Evolutionary conservation across 164 flowering plant genomes (phyloP), one percentile per base, ranked within the genome.

Genomic region (Kalanchoe fedtschenkoi): DNA sequence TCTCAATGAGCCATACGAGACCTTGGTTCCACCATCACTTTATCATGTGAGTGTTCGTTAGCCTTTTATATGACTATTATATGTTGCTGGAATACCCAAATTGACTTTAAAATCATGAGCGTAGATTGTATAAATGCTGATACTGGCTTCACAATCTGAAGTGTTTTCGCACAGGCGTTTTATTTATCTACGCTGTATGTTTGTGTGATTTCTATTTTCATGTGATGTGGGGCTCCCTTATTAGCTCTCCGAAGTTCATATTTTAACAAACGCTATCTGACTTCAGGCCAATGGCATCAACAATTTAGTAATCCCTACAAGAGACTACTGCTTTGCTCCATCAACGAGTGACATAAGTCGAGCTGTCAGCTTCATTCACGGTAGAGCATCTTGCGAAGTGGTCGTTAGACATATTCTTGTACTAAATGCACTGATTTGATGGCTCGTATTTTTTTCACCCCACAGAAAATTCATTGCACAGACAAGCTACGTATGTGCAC

Each of bases 301-400:
- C 21, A 96, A 91, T 72, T 66, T 91, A 78, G 87, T 87, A 74
- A 81, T 91, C 59, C 87, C 97, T 37, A 91, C 97, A 29, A 81
- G 97, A 77, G 96, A 91, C 72, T 91, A 91, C 64, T 83, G 82
- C 65, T 91, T 88, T 77, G 97, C 97, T 32, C 97, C 97, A 33
- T 80, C 86, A 19, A 67, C 78, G 61, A 65, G 65, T 41, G 78
- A 81, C 68, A 83, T 89, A 60, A 70, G 79, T 69, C 79, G 59
- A 65, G 97, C 96, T 71, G 95, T 91, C n/a, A 75, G 79, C 55
- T 91, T 91, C 72, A 87, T 91, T 46, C 87, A 87, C 35, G 70
- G 96, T 91, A 70, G 5, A 51, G n/a, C 0, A 19, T 24, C 30
- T n/a, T n/a, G n/a, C 56, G 11, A 47, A 8, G 5, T 8, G 55